Conservation (phyloP, 345 rosid genomes). For the Gossypium rotundifolium region DNA sequence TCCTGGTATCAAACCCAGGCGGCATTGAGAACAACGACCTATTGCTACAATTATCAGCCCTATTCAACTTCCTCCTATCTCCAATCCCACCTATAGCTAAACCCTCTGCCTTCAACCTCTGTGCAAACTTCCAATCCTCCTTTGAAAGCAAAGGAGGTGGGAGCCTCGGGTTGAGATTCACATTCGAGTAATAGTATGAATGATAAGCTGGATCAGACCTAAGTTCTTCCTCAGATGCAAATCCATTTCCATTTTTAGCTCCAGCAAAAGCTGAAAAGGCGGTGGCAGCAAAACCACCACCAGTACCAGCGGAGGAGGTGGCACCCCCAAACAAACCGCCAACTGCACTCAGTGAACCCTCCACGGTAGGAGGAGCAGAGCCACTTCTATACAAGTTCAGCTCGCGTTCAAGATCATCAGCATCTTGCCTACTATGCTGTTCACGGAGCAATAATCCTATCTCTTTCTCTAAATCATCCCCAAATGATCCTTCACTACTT, state of each 20-base stretch:
- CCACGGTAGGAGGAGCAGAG: background rate
- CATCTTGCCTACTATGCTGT: constrained; percentile 47
- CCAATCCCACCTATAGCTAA: constrained; percentile 49
- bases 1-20: constrained; percentile 70
- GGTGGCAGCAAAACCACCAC: constrained; percentile 5
- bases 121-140: constrained; percentile 26
- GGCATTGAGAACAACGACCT: constrained; percentile 66
- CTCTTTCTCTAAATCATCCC: constrained; percentile 69
- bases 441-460: constrained; percentile 49
- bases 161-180: constrained; percentile 82
- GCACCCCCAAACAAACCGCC: constrained; percentile 34
- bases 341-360: background rate
- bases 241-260: constrained; percentile 39
- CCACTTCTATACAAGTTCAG: constrained; percentile 50
- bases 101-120: constrained; percentile 60
- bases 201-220: constrained; percentile 80
- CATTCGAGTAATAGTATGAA: constrained; percentile 63
- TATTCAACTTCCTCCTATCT: constrained; percentile 49
- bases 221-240: constrained; percentile 51
- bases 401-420: constrained; percentile 53
- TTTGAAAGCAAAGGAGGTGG: constrained; percentile 76
- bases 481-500: constrained; percentile 22
- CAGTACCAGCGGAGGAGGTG: constrained; percentile 4
- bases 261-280: constrained; percentile 40
- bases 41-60: constrained; percentile 36